These are phyloP conservation scores for Bjerkandera adusta DNA, from an alignment of 1,284 basidiomycete species.

Conservation along the genomic window DNA sequence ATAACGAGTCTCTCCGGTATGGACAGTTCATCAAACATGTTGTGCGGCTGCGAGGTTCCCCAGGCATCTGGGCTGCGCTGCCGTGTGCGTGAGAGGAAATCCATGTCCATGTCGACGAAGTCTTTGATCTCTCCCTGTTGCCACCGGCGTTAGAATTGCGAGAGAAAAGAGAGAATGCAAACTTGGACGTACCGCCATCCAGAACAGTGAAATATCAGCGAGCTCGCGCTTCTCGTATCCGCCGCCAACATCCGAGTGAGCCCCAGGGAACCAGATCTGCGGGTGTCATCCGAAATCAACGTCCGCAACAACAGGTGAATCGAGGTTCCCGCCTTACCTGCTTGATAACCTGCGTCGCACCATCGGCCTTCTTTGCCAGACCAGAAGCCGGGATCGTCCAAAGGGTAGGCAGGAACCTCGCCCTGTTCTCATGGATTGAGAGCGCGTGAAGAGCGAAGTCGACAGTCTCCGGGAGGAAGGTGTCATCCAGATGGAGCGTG, in stretches of 20 bases:
- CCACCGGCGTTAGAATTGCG: slow-evolving; percentile 2
- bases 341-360: neutral
- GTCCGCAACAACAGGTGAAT: neutral
- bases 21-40: slow-evolving; percentile 1
- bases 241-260: slow-evolving; percentile 7
- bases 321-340: neutral
- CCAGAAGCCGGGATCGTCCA: slow-evolving; percentile 16
- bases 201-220: slow-evolving; percentile 7
- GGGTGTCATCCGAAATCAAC: neutral
- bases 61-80: slow-evolving; percentile 17
- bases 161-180: too few relatives aligned
- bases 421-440: slow-evolving; percentile 28
- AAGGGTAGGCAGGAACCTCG: slow-evolving; percentile 26
- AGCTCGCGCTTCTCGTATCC: slow-evolving; percentile 5
- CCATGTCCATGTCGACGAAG: slow-evolving; percentile 21
- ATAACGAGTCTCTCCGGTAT: slow-evolving; percentile 5
- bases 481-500: slow-evolving; percentile 24
- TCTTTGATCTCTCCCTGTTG: slow-evolving; percentile 19
- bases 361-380: neutral
- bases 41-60: slow-evolving; percentile 15
- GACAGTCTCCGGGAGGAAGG: slow-evolving; percentile 19
- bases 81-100: slow-evolving; percentile 19
- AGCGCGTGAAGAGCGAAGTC: slow-evolving; percentile 28
- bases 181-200: slow-evolving; percentile 7
- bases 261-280: slow-evolving; percentile 8